Percentiles rank a stretch among this genome's conserved stretches.
Evolutionary conservation across 495 filamentous ascomycete species (phyloP).

Genomic region (Friedmanniomyces simplex): DNA sequence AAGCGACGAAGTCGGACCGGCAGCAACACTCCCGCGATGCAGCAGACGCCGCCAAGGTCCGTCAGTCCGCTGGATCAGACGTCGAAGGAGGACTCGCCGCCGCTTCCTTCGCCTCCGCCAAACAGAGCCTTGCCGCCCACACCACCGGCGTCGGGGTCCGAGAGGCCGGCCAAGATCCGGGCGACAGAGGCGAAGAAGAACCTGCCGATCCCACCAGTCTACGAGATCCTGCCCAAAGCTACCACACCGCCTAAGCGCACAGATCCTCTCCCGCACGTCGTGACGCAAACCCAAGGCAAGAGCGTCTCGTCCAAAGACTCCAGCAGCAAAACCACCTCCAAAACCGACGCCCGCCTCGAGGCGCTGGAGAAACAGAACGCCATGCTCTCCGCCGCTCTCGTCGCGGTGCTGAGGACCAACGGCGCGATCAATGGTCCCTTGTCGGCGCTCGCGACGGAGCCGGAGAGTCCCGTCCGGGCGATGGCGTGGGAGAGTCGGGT

Average conservation of each 20-base stretch:
- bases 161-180: constrained; percentile 4
- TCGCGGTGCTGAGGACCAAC: constrained; percentile 24
- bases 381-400: constrained; percentile 25
- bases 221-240: constrained; percentile 2
- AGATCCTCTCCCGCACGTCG: constrained; percentile 3
- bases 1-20: constrained; percentile 9
- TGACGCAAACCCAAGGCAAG: constrained; percentile 6
- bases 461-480: background rate
- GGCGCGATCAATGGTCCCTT: constrained; percentile 17
- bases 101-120: constrained; percentile 15
- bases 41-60: background rate
- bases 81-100: constrained; percentile 10
- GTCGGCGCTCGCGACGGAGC: background rate
- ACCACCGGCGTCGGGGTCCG: constrained; percentile 16
- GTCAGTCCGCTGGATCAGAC: background rate
- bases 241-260: background rate
- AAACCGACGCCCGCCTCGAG: constrained; percentile 21
- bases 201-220: constrained; percentile 1
- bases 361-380: constrained; percentile 26
- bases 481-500: constrained; percentile 15
- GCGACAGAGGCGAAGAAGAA: constrained; percentile 7
- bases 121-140: constrained; percentile 18
- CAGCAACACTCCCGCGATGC: background rate
- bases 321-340: background rate
- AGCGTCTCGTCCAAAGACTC: background rate